A percentile compares a stretch with the other conserved stretches of the same genome.
phyloP scores from a whole-genome alignment of 352 stramenopile genomes.

The Blastocystis sp. region DNA sequence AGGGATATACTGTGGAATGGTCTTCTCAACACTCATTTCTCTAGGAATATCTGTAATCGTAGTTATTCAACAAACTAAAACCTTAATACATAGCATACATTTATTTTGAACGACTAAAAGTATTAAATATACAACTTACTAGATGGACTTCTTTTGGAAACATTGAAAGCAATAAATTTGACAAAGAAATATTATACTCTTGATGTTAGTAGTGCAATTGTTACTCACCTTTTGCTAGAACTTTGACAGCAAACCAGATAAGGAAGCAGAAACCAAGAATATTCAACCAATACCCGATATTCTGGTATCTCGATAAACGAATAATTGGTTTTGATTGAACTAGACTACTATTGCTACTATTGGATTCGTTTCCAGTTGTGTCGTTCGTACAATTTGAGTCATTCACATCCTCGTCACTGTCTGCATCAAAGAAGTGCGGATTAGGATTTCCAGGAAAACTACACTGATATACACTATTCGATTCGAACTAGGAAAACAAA shows the following conservation, averaged over 20 bases:
- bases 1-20: neutral
- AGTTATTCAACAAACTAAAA: neutral
- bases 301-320: neutral
- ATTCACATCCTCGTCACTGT: neutral
- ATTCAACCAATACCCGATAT: neutral
- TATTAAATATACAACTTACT: neutral
- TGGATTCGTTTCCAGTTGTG: neutral
- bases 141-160: neutral
- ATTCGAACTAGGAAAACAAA: neutral
- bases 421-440: neutral
- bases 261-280: neutral
- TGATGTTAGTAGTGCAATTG: neutral
- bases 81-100: neutral
- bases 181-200: neutral
- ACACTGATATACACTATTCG: neutral
- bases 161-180: neutral
- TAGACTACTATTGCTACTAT: neutral
- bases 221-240: neutral
- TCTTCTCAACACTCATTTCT: neutral
- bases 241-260: neutral
- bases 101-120: neutral
- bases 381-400: neutral
- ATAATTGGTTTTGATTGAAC: neutral
- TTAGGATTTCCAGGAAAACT: neutral
- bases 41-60: neutral